A percentile compares a stretch with the other conserved stretches of the same genome.
These are phyloP conservation scores for Paramecium tetraurelia DNA, from an alignment of 73 alveolate genomes.

Conservation along the genomic window DNA sequence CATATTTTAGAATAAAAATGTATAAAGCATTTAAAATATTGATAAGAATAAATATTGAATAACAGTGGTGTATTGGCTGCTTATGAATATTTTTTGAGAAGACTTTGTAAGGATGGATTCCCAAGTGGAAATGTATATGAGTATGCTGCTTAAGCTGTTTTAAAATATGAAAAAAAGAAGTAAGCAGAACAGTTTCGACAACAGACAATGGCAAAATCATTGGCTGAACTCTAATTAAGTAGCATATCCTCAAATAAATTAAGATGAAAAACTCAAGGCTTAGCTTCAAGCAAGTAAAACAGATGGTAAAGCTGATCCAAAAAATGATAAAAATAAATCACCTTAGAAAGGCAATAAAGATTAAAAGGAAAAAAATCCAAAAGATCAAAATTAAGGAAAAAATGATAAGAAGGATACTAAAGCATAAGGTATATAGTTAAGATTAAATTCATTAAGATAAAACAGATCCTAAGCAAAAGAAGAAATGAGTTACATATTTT, in stretches of 20 bases:
- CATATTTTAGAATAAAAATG: slow-evolving; percentile 37
- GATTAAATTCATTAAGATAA: background rate
- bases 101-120: slow-evolving; percentile 58
- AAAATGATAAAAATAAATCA: background rate
- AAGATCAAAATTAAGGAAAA: background rate
- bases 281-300: background rate
- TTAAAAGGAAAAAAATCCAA: background rate
- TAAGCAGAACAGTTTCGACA: slow-evolving; percentile 56
- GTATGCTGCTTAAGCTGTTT: slow-evolving; percentile 54
- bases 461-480: slow-evolving; percentile 26
- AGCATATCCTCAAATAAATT: background rate
- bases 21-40: background rate
- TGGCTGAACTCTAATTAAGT: slow-evolving; percentile 50
- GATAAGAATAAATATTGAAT: slow-evolving; percentile 9
- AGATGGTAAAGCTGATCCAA: background rate
- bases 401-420: background rate
- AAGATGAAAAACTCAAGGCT: background rate
- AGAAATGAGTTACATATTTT: slow-evolving; percentile 13
- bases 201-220: slow-evolving; percentile 27
- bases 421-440: background rate
- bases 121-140: slow-evolving; percentile 61
- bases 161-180: slow-evolving; percentile 57
- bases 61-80: slow-evolving; percentile 45
- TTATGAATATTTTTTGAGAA: slow-evolving; percentile 48
- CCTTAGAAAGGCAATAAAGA: slow-evolving; percentile 11